Conservation (phyloP, 1,284 basidiomycete species). For the Testicularia cyperi region DNA sequence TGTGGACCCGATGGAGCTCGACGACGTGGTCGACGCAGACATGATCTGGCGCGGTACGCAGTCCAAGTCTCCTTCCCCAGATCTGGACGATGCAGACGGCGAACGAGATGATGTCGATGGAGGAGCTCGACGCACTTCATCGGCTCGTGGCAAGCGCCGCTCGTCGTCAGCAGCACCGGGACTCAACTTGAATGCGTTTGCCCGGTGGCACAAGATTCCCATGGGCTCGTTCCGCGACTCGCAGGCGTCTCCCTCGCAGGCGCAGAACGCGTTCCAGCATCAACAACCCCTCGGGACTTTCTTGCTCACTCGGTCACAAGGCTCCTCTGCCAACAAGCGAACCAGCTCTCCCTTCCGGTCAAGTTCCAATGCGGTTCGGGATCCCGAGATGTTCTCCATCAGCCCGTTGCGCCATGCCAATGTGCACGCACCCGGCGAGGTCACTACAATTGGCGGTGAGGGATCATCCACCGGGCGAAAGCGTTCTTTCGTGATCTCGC, state of each 20-base stretch:
- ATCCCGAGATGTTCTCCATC: constrained; percentile 36
- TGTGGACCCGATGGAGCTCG: constrained; percentile 52
- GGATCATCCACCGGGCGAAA: constrained; percentile 11
- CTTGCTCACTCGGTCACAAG: constrained; percentile 43
- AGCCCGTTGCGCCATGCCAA: constrained; percentile 23
- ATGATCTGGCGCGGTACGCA: constrained; percentile 45
- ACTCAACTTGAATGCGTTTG: constrained; percentile 50
- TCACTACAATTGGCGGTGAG: too few species aligned
- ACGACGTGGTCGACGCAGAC: constrained; percentile 53
- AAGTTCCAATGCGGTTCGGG: constrained; percentile 22
- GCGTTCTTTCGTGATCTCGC: constrained; percentile 46
- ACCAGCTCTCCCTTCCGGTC: constrained; percentile 50
- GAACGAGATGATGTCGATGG: constrained; percentile 2
- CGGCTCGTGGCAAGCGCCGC: neutral
- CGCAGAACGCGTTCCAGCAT: constrained; percentile 16
- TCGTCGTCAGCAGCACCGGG: constrained; percentile 14
- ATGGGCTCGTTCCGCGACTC: constrained; percentile 57
- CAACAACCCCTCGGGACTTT: constrained; percentile 41
- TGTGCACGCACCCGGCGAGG: too few species aligned
- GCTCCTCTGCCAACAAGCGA: constrained; percentile 14
- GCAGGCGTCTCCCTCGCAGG: constrained; percentile 21
- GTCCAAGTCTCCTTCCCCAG: constrained; percentile 38
- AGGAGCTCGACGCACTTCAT: neutral
- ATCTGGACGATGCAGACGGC: constrained; percentile 6
- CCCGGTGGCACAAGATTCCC: constrained; percentile 56